Conservation (phyloP, 108 stramenopile species). For the Nitzschia sp. region DNA sequence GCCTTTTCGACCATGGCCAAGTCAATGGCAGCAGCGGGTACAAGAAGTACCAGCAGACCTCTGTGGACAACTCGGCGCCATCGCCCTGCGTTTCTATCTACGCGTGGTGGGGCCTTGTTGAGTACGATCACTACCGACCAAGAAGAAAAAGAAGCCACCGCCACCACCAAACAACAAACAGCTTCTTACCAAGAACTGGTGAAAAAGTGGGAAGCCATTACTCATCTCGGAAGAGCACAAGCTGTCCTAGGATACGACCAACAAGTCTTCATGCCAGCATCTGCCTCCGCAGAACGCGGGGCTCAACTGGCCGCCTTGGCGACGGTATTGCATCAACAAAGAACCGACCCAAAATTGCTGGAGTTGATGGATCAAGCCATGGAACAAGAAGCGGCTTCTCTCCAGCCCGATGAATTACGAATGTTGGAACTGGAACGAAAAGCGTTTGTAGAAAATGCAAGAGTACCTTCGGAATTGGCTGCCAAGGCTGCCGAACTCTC, state of each 20-base stretch:
- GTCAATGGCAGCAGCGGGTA: no score
- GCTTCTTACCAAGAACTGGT: conserved; percentile 4
- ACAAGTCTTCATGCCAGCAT: conserved; percentile 74
- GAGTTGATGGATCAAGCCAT: conserved; percentile 35
- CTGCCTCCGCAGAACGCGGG: conserved; percentile 51
- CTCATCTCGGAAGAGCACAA: conserved; percentile 14
- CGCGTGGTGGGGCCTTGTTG: not conserved
- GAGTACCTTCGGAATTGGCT: conserved; percentile 61
- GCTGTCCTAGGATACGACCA: conserved; percentile 50
- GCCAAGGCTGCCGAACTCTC: conserved; percentile 56
- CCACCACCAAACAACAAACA: not conserved
- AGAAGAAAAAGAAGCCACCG: not conserved
- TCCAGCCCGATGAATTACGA: conserved; percentile 26
- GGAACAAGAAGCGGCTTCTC: conserved; percentile 11
- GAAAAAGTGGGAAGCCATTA: conserved; percentile 21
- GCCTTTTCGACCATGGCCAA: no score
- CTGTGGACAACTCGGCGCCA: no score
- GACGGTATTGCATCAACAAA: conserved; percentile 61
- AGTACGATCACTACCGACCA: not conserved
- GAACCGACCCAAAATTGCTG: conserved; percentile 50
- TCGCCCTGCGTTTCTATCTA: not conserved
- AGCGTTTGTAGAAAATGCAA: conserved; percentile 44
- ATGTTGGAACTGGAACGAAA: conserved; percentile 51
- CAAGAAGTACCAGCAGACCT: no score
- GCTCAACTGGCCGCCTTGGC: conserved; percentile 70